phyloP scores from a whole-genome alignment of 331 rosid species.

The Stylosanthes scabra region DNA sequence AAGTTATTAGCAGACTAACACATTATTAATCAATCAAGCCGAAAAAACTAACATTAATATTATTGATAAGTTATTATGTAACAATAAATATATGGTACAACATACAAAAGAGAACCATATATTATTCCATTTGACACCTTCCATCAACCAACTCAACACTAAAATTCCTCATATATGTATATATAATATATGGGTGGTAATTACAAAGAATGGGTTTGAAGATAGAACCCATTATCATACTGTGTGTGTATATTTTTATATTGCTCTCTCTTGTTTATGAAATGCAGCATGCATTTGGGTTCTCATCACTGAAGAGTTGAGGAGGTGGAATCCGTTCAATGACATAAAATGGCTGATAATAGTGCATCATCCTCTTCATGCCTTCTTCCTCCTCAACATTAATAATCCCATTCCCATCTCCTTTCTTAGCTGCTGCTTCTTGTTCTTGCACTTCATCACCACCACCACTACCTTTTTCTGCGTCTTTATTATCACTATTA shows the following conservation, averaged over 20 bases:
- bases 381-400: slow-evolving; percentile 58
- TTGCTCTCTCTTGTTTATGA: slow-evolving; percentile 37
- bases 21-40: background rate
- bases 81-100: slow-evolving; percentile 35
- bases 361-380: slow-evolving; percentile 76
- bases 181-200: too few relatives aligned
- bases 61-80: background rate
- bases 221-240: too few relatives aligned
- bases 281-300: slow-evolving; percentile 90
- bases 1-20: background rate
- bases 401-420: slow-evolving; percentile 24
- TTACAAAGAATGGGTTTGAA: too few relatives aligned
- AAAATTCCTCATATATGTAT: too few relatives aligned
- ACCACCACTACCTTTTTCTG: slow-evolving; percentile 39
- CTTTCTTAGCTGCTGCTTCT: slow-evolving; percentile 42
- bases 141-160: too few relatives aligned
- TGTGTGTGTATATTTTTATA: too few relatives aligned
- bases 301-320: slow-evolving; percentile 90
- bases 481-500: slow-evolving; percentile 27
- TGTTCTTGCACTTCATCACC: slow-evolving; percentile 29
- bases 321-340: slow-evolving; percentile 80
- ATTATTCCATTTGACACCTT: background rate
- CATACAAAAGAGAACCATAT: slow-evolving; percentile 29
- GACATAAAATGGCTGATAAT: slow-evolving; percentile 62
- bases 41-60: background rate